Evolutionary conservation across 176 grass and related monocot species (phyloP).

Genomic region (Oryza australiensis): DNA sequence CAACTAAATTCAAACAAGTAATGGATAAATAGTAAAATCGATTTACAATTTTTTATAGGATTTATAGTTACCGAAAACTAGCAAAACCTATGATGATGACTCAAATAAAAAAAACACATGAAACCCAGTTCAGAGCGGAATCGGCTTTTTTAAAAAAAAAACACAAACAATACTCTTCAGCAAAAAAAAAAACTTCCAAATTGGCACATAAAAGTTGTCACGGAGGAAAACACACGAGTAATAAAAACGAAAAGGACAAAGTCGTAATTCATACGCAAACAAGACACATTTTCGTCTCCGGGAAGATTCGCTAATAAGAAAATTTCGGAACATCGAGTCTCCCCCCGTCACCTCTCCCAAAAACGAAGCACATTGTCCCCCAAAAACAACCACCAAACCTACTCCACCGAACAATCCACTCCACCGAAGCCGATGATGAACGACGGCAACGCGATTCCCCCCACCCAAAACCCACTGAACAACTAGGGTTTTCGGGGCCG

Average conservation of each 20-base stretch:
- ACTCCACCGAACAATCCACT: background rate
- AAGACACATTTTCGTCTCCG: background rate
- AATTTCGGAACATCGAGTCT: background rate
- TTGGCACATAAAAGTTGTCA: background rate
- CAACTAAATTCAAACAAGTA: background rate
- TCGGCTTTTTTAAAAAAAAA: background rate
- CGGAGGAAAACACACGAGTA: background rate
- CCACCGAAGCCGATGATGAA: background rate
- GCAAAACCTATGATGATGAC: background rate
- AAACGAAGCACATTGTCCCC: background rate
- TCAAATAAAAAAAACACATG: background rate
- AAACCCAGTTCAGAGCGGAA: background rate
- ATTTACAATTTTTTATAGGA: background rate
- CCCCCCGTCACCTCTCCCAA: background rate
- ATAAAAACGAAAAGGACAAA: background rate
- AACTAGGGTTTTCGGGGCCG: slow-evolving; percentile 1
- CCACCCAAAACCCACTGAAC: background rate
- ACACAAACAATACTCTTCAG: background rate
- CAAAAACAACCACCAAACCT: background rate
- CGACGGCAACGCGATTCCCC: background rate
- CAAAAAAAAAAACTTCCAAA: background rate
- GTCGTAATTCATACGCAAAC: background rate
- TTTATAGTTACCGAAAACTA: background rate
- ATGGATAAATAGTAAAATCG: background rate
- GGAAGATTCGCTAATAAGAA: background rate